phyloP scores from a whole-genome alignment of 768 basidiomycete genomes.

The Sarcomyxa edulis region DNA sequence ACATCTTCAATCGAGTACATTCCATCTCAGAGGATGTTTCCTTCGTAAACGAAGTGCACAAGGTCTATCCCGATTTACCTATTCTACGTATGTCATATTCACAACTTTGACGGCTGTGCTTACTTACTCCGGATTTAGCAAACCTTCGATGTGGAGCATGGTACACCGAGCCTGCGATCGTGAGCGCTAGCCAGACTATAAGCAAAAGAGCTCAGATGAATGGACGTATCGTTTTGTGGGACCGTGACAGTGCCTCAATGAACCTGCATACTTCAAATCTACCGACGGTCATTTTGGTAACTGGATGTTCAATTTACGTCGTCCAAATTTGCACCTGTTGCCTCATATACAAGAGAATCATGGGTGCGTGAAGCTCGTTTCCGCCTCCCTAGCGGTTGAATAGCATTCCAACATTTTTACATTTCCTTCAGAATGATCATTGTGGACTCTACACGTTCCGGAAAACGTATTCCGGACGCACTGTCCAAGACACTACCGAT shows the following conservation, averaged over 20 bases:
- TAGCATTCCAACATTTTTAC: too few species aligned
- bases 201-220: conserved; percentile 19
- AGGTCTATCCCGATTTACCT: conserved; percentile 43
- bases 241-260: too few species aligned
- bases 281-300: conserved; percentile 84
- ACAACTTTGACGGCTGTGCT: neutral
- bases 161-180: conserved; percentile 76
- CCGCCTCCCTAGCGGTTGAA: conserved; percentile 3
- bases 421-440: too few species aligned
- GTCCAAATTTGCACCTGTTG: conserved; percentile 81
- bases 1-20: conserved; percentile 83
- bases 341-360: conserved; percentile 42
- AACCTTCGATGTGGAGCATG: conserved; percentile 94
- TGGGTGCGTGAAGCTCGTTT: conserved; percentile 44
- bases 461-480: conserved; percentile 93
- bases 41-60: conserved; percentile 58
- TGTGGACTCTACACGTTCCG: conserved; percentile 89
- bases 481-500: conserved; percentile 91
- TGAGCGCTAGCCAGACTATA: conserved; percentile 22
- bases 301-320: conserved; percentile 80
- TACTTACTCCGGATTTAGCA: conserved; percentile 37
- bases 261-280: conserved; percentile 84
- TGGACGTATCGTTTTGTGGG: too few species aligned
- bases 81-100: conserved; percentile 39
- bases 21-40: conserved; percentile 74